A percentile compares a stretch with the other conserved stretches of the same genome.
Conservation (phyloP, 495 filamentous ascomycete genomes). For the Neurospora sp. region DNA sequence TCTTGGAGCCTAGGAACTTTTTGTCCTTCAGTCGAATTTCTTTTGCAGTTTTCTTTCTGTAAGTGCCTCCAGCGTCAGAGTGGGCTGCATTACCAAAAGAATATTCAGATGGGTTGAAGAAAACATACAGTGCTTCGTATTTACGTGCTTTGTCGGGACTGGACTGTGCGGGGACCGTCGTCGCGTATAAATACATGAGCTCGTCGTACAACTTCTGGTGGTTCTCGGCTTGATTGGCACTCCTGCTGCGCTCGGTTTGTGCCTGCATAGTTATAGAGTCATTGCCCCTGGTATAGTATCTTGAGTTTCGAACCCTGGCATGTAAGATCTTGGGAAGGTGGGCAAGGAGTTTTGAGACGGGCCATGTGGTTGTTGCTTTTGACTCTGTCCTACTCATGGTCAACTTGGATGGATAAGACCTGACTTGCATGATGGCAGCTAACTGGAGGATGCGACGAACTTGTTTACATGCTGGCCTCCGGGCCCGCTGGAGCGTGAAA, state of each 20-base stretch:
- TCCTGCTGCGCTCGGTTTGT: conserved; percentile 36
- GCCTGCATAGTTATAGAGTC: conserved; percentile 41
- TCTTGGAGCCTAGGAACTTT: conserved; percentile 73
- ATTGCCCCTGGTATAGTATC: conserved; percentile 56
- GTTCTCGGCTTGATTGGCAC: conserved; percentile 37
- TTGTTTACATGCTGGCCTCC: conserved; percentile 97
- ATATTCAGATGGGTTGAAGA: neutral
- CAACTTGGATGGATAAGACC: neutral
- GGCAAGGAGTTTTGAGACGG: conserved; percentile 46
- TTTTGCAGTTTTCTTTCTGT: conserved; percentile 62
- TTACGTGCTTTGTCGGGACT: conserved; percentile 30
- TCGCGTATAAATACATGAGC: conserved; percentile 55
- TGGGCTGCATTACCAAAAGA: neutral
- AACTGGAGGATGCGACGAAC: conserved; percentile 39
- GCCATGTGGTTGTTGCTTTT: conserved; percentile 69
- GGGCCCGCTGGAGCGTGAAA: conserved; percentile 80
- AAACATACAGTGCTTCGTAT: conserved; percentile 29
- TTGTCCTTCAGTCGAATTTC: conserved; percentile 62
- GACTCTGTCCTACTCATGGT: conserved; percentile 62
- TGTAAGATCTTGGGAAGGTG: conserved; percentile 63
- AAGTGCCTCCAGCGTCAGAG: neutral
- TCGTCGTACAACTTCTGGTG: conserved; percentile 31
- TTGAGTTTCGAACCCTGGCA: conserved; percentile 49
- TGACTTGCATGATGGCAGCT: conserved; percentile 6
- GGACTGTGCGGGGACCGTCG: conserved; percentile 28